Evolutionary conservation across 768 basidiomycete species (phyloP).

Genomic region (Auricularia heimuer): DNA sequence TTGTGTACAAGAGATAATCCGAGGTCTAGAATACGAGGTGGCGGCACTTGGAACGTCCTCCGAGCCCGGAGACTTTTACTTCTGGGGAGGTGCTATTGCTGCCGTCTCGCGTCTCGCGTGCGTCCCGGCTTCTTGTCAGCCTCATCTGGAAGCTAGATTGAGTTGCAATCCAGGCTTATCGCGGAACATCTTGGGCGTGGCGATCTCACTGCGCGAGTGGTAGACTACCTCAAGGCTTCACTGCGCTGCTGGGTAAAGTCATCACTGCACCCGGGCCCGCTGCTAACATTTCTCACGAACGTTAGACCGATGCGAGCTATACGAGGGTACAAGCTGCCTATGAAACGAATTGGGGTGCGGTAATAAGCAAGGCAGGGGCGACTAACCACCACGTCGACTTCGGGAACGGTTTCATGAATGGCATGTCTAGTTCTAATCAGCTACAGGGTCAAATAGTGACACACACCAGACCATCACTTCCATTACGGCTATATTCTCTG

Average conservation of each 20-base stretch:
- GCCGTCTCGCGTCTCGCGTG: constrained; percentile 24
- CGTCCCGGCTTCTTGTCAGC: constrained; percentile 2
- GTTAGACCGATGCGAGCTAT: not conserved
- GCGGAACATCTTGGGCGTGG: constrained; percentile 25
- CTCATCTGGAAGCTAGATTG: not conserved
- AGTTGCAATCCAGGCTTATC: constrained; percentile 13
- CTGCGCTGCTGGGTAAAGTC: constrained; percentile 18
- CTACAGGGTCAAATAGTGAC: not conserved
- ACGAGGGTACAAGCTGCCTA: constrained; percentile 20
- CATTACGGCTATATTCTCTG: constrained; percentile 27
- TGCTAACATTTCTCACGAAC: not conserved
- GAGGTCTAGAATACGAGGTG: constrained; percentile 15
- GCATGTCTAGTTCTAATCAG: not conserved
- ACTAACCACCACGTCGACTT: constrained; percentile 24
- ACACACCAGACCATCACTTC: constrained; percentile 28
- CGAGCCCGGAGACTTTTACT: constrained; percentile 23
- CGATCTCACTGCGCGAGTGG: constrained; percentile 22
- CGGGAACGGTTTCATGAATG: constrained; percentile 21
- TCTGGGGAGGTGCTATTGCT: constrained; percentile 23
- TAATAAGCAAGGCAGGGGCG: constrained; percentile 25
- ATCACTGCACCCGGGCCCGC: not conserved
- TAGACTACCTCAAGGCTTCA: constrained; percentile 17
- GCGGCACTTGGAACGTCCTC: not conserved
- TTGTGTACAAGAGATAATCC: constrained; percentile 20
- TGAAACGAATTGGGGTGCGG: constrained; percentile 28